Evolutionary conservation across 2,329 filamentous ascomycete species (phyloP).

Genomic region (Chrysoporthe cubensis): DNA sequence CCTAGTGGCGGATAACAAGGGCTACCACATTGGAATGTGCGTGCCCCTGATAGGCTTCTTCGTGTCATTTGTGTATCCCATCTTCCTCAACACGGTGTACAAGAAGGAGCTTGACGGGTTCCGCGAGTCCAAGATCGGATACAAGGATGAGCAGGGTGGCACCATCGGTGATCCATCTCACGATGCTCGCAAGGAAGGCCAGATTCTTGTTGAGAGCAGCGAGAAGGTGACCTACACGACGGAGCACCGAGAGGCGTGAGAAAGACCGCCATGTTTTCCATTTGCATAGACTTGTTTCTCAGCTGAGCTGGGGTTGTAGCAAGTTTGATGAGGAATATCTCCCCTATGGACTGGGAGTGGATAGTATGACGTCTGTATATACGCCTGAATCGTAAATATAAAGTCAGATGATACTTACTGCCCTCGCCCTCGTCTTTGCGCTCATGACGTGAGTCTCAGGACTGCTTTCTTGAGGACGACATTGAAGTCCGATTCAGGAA

Average conservation of each 20-base stretch:
- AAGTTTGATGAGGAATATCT: background rate
- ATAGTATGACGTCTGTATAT: background rate
- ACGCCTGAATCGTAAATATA: background rate
- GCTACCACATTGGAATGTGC: slow-evolving; percentile 65
- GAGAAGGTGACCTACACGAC: slow-evolving; percentile 20
- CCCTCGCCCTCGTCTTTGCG: no score
- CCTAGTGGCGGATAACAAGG: slow-evolving; percentile 63
- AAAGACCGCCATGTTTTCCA: background rate
- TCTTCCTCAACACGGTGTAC: slow-evolving; percentile 63
- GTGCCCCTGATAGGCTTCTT: slow-evolving; percentile 65
- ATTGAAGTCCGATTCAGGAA: background rate
- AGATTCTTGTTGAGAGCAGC: slow-evolving; percentile 8
- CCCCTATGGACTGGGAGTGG: background rate
- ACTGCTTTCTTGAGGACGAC: background rate
- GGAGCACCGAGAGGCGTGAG: slow-evolving; percentile 23
- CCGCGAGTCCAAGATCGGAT: slow-evolving; percentile 46
- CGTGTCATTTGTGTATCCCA: slow-evolving; percentile 56
- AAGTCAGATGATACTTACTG: background rate
- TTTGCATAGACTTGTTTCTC: background rate
- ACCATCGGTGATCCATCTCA: slow-evolving; percentile 19
- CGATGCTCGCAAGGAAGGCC: slow-evolving; percentile 10
- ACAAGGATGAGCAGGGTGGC: slow-evolving; percentile 26
- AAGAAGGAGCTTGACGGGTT: slow-evolving; percentile 55
- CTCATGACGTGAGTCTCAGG: background rate
- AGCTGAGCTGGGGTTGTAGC: background rate